Conservation (phyloP, 495 filamentous ascomycete species). For the Aspergillus diversus region DNA sequence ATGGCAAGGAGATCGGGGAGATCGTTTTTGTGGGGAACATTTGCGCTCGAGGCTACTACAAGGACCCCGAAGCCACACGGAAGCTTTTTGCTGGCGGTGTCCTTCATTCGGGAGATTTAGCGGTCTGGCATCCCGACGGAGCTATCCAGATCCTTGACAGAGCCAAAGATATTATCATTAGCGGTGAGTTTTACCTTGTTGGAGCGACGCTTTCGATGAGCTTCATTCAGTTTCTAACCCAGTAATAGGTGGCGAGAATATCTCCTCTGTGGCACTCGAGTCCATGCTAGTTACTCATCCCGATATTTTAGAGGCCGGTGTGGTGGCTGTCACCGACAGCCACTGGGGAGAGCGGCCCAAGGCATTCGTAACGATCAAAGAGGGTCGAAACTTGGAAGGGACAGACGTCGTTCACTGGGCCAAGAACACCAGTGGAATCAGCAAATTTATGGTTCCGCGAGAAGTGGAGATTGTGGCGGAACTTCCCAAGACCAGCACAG, state of each 20-base stretch:
- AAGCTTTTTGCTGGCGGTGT: slow-evolving; percentile 90
- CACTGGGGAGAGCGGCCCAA: slow-evolving; percentile 97
- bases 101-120: slow-evolving; percentile 86
- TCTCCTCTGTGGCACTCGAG: slow-evolving; percentile 91
- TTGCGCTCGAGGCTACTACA: slow-evolving; percentile 88
- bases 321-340: slow-evolving; percentile 84
- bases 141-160: slow-evolving; percentile 90
- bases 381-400: slow-evolving; percentile 60
- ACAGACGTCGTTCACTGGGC: slow-evolving; percentile 87
- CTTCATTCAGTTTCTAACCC: not conserved
- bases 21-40: slow-evolving; percentile 92
- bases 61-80: slow-evolving; percentile 81
- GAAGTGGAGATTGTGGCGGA: slow-evolving; percentile 89
- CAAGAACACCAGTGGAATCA: slow-evolving; percentile 73
- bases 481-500: slow-evolving; percentile 94
- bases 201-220: not conserved
- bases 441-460: slow-evolving; percentile 92
- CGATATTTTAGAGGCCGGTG: slow-evolving; percentile 85
- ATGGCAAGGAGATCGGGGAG: slow-evolving; percentile 93
- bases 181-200: slow-evolving; percentile 59
- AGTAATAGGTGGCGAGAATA: slow-evolving; percentile 87
- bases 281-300: slow-evolving; percentile 90
- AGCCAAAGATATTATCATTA: slow-evolving; percentile 98
- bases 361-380: slow-evolving; percentile 83
- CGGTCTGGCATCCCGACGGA: slow-evolving; percentile 89